These are phyloP conservation scores for Cetraspora pellucida DNA, from an alignment of 192 early-diverging fungal species.

Conservation along the genomic window DNA sequence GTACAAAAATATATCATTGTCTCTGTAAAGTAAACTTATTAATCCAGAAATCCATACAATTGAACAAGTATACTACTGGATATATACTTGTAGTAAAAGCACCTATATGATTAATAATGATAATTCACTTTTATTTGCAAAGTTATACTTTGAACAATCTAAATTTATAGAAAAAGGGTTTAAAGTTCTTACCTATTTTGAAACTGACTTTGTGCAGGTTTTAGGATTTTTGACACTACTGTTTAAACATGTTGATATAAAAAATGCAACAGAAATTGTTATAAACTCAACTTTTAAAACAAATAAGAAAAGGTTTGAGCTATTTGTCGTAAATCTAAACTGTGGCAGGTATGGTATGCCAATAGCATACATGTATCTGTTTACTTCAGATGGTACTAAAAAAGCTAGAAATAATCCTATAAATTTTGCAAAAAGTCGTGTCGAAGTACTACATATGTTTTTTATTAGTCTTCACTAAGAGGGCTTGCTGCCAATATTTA, in stretches of 20 bases:
- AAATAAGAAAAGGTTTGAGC: slow-evolving; percentile 2
- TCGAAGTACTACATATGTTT: not conserved
- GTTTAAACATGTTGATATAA: not conserved
- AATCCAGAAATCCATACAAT: not conserved
- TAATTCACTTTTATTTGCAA: slow-evolving; percentile 7
- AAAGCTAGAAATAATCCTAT: not conserved
- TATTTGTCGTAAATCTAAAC: slow-evolving; percentile 5
- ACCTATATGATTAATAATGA: slow-evolving; percentile 10
- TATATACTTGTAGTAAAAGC: not conserved
- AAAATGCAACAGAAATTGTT: not conserved
- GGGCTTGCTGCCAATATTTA: not conserved
- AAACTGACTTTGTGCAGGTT: not conserved
- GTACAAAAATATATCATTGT: too few relatives aligned
- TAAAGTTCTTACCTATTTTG: not conserved
- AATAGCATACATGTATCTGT: slow-evolving; percentile 1
- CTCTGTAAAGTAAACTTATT: too few relatives aligned
- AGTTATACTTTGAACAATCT: not conserved
- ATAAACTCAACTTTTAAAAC: slow-evolving; percentile 5
- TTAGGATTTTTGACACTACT: not conserved
- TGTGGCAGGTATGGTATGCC: not conserved
- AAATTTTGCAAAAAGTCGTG: not conserved
- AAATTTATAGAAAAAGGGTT: not conserved
- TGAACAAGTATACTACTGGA: slow-evolving; percentile 3
- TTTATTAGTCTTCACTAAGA: not conserved
- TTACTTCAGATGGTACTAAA: not conserved